These are phyloP conservation scores for Boletus speciosus DNA, from an alignment of 768 basidiomycete genomes.

Conservation along the genomic window DNA sequence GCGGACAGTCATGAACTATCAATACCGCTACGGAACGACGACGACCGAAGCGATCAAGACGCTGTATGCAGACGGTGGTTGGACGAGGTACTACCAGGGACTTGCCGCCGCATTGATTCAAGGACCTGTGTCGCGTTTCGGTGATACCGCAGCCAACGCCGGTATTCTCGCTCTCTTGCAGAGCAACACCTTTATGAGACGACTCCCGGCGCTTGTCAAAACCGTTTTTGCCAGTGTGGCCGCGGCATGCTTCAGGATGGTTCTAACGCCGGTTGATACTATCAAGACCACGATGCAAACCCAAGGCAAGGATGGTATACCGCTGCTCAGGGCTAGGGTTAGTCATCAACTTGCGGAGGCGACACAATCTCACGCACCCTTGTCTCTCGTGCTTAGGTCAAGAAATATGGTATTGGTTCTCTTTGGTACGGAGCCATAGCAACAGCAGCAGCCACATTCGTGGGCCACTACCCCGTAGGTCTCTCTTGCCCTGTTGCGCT, in stretches of 20 bases:
- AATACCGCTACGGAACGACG: constrained; percentile 84
- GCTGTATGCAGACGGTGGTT: constrained; percentile 77
- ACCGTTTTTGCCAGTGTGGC: constrained; percentile 75
- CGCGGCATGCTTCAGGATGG: constrained; percentile 84
- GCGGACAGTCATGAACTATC: constrained; percentile 98
- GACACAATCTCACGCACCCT: not conserved
- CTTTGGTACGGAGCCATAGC: constrained; percentile 92
- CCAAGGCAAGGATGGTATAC: constrained; percentile 68
- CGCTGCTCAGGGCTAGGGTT: constrained; percentile 65
- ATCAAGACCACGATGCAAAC: constrained; percentile 96
- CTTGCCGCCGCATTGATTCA: constrained; percentile 82
- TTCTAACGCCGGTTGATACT: constrained; percentile 91
- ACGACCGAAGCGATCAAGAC: constrained; percentile 61
- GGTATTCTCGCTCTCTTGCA: constrained; percentile 85
- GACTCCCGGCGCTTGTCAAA: constrained; percentile 63
- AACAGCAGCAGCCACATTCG: constrained; percentile 91
- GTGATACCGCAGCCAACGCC: constrained; percentile 92
- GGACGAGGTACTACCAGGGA: constrained; percentile 84
- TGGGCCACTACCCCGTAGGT: constrained; percentile 82
- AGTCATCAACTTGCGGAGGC: constrained; percentile 8
- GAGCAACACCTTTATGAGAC: constrained; percentile 67
- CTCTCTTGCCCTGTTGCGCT: not conserved
- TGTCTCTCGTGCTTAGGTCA: constrained; percentile 46
- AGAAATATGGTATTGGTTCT: constrained; percentile 68
- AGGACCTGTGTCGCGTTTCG: constrained; percentile 82